phyloP scores from a whole-genome alignment of 495 filamentous ascomycete genomes.

The Hypomontagnella submonticulosa region DNA sequence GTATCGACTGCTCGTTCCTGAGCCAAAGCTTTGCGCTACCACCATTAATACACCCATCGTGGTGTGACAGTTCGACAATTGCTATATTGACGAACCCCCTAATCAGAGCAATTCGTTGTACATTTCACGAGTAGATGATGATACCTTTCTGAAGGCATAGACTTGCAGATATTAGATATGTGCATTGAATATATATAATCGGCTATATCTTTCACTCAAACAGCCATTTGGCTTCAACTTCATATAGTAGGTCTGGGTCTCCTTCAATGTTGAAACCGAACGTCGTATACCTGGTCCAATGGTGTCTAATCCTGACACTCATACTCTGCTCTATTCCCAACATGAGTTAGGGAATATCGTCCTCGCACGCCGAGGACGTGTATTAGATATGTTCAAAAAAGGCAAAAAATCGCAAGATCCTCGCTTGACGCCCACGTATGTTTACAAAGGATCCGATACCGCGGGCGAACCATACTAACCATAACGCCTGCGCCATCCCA shows the following conservation, averaged over 20 bases:
- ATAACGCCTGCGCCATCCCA: conserved; percentile 25
- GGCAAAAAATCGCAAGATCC: conserved; percentile 11
- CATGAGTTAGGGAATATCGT: conserved; percentile 3
- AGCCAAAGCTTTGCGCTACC: neutral
- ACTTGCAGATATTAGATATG: conserved; percentile 24
- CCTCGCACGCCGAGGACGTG: conserved; percentile 4
- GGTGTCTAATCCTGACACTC: neutral
- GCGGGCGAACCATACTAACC: conserved; percentile 12
- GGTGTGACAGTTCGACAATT: too few relatives aligned
- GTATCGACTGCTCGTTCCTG: neutral
- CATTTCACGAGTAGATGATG: neutral
- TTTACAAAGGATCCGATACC: conserved; percentile 2
- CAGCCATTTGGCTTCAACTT: conserved; percentile 9
- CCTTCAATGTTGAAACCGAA: conserved; percentile 7
- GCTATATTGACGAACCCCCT: too few relatives aligned
- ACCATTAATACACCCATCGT: too few relatives aligned
- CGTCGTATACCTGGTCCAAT: conserved; percentile 9
- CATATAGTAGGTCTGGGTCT: conserved; percentile 2
- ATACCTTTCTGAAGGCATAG: too few relatives aligned
- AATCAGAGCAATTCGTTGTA: neutral
- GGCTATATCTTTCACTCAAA: conserved; percentile 2
- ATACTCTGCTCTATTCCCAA: neutral
- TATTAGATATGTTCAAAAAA: conserved; percentile 24
- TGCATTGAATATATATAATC: conserved; percentile 17
- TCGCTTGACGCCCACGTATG: conserved; percentile 5